These are phyloP conservation scores for Beauveria varroae DNA, from an alignment of 2,329 filamentous ascomycete genomes.

Conservation along the genomic window DNA sequence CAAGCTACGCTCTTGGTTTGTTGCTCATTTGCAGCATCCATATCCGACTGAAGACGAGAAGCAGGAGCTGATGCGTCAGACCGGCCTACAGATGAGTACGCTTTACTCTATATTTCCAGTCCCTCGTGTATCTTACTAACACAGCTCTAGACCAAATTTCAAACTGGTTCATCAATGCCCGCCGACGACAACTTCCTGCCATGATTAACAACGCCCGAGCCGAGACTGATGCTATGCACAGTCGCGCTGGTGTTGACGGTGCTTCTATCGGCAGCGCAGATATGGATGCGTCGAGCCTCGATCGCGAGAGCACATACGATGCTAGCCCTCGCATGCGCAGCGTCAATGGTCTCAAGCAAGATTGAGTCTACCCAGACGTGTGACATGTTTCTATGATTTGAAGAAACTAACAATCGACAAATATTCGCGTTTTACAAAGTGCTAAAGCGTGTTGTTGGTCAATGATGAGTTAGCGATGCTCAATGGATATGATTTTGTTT, in stretches of 20 bases:
- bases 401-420: background rate
- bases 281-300: background rate
- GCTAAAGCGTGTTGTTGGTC: background rate
- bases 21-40: conserved; percentile 68
- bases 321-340: conserved; percentile 2
- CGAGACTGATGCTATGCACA: conserved; percentile 41
- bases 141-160: conserved; percentile 54
- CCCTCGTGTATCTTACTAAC: conserved; percentile 13
- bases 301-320: conserved; percentile 7
- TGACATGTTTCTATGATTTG: background rate
- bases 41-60: conserved; percentile 89
- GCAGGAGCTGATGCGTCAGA: conserved; percentile 68
- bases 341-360: background rate
- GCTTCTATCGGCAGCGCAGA: conserved; percentile 1
- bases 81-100: conserved; percentile 71
- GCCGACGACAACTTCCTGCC: conserved; percentile 55
- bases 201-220: conserved; percentile 51
- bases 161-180: conserved; percentile 77
- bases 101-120: conserved; percentile 19
- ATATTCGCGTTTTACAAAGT: background rate
- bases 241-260: conserved; percentile 16
- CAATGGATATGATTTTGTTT: background rate
- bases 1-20: conserved; percentile 72
- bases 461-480: too few relatives aligned
- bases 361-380: background rate